Percentiles rank a stretch among this genome's conserved stretches.
These are phyloP conservation scores for Sarocladiaceae sp. DNA, from an alignment of 2,329 filamentous ascomycete species.

Conservation along the genomic window DNA sequence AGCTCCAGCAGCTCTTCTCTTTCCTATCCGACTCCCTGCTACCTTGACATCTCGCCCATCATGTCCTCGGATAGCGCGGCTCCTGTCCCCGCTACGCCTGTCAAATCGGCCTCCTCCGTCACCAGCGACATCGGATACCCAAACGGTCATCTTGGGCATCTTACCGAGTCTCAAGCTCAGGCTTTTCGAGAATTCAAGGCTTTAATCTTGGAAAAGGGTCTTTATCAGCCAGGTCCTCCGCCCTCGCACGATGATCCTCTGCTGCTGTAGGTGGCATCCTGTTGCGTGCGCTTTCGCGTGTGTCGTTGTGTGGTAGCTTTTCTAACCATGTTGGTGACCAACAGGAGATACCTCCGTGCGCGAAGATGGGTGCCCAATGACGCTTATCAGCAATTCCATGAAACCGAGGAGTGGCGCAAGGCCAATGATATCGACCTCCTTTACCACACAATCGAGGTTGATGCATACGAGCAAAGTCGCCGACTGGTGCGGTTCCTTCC, in stretches of 20 bases:
- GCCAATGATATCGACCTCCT: conserved; percentile 72
- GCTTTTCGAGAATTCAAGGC: conserved; percentile 68
- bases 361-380: conserved; percentile 73
- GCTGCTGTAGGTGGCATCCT: conserved; percentile 50
- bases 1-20: not conserved
- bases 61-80: conserved; percentile 6
- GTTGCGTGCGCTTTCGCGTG: not conserved
- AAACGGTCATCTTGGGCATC: conserved; percentile 72
- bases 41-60: not conserved
- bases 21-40: no score
- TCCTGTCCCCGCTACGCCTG: conserved; percentile 6
- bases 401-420: conserved; percentile 81
- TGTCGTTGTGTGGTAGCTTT: not conserved
- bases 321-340: not conserved
- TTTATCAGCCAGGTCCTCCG: conserved; percentile 51
- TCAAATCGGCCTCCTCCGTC: conserved; percentile 19
- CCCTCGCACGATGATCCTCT: conserved; percentile 68
- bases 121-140: conserved; percentile 52
- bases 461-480: conserved; percentile 75
- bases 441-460: conserved; percentile 80
- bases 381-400: conserved; percentile 76
- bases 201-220: conserved; percentile 56
- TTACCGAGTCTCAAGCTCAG: conserved; percentile 61
- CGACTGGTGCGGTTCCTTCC: conserved; percentile 53
- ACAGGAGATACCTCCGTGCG: conserved; percentile 77